Evolutionary conservation across 2,329 filamentous ascomycete species (phyloP), one percentile per base, ranked within the genome.

Genomic region (Bertia moriformis): DNA sequence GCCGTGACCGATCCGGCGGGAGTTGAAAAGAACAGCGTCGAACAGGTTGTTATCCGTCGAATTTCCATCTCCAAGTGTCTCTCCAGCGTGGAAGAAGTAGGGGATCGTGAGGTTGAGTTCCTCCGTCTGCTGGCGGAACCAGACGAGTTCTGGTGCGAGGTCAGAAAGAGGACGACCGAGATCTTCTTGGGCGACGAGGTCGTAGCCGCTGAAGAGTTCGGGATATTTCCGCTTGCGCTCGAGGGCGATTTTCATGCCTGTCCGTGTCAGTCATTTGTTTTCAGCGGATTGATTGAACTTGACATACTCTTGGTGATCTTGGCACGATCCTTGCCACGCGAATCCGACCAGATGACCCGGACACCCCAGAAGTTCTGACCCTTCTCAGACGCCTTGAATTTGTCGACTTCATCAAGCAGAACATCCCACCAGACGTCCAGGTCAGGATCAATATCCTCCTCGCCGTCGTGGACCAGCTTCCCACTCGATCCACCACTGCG

Each of bases 321-420:
- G 14, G 33, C 30, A 24, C 37, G 37, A 19, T 18, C 18, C 24
- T 30, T 17, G 13, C 39, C 37, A 14, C 43, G 41, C 4, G 2
- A 38, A 39, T 44, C 43, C 17, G 43, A 42, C 44, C 44, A 45
- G 19, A 45, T 45, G 19, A 45, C 37, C 18, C 42, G 33, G 13
- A 42, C 18, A 17, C 43, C 43, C 43, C 43, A 45, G 30, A 45
- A 38, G 3, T 14, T 5, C 38, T 42, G 39, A 12, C 43, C 43
- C 27, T 43, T 43, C 14, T 45, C 42, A 2, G 43, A 44, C 10
- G 14, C 27, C 19, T 45, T 37, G 18, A 44, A 45, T 38, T 45
- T 45, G 2, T 42, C 17, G 14, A 45, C 24, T 20, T 45, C 43
- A 13, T 45, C 43, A n/a, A 42, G 22, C 15, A 45, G 24, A 13